Conservation (phyloP, 1,139 yeast species). For the Nakaseomyces sp. region DNA sequence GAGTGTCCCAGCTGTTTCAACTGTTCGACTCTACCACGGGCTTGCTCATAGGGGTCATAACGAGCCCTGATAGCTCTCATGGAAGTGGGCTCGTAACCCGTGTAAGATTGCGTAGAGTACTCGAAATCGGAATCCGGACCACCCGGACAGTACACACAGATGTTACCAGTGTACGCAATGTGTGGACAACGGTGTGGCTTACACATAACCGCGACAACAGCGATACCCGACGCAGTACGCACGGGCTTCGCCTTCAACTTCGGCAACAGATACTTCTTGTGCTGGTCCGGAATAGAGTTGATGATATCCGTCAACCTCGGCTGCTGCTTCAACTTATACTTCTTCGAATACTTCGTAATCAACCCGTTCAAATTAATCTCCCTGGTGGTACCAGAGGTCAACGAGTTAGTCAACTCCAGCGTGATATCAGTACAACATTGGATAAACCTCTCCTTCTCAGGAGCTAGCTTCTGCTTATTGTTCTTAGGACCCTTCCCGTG, state of each 20-base stretch:
- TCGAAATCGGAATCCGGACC: constrained; percentile 99
- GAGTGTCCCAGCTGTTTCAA: constrained; percentile 91
- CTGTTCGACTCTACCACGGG: constrained; percentile 95
- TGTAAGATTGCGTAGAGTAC: constrained; percentile 93
- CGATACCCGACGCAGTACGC: constrained; percentile 96
- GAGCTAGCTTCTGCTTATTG: constrained; percentile 53
- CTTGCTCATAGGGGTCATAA: constrained; percentile 97
- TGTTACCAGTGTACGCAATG: constrained; percentile 96
- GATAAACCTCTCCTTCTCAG: constrained; percentile 86
- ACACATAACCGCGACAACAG: constrained; percentile 99
- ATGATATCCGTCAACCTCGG: constrained; percentile 94
- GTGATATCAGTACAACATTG: constrained; percentile 93
- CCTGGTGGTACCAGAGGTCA: constrained; percentile 46
- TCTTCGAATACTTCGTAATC: constrained; percentile 76
- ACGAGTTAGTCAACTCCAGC: constrained; percentile 71
- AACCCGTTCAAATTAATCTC: constrained; percentile 88
- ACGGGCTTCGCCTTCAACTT: constrained; percentile 96
- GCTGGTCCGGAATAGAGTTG: constrained; percentile 91
- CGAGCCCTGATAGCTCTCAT: constrained; percentile 98
- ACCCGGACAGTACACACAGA: constrained; percentile 98
- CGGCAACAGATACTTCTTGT: constrained; percentile 83
- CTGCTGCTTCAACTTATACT: constrained; percentile 82
- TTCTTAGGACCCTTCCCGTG: constrained; percentile 32
- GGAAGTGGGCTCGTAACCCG: constrained; percentile 98
- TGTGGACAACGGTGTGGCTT: constrained; percentile 99